These are phyloP conservation scores for Microdochium nivale DNA, from an alignment of 2,329 filamentous ascomycete genomes.

Conservation along the genomic window DNA sequence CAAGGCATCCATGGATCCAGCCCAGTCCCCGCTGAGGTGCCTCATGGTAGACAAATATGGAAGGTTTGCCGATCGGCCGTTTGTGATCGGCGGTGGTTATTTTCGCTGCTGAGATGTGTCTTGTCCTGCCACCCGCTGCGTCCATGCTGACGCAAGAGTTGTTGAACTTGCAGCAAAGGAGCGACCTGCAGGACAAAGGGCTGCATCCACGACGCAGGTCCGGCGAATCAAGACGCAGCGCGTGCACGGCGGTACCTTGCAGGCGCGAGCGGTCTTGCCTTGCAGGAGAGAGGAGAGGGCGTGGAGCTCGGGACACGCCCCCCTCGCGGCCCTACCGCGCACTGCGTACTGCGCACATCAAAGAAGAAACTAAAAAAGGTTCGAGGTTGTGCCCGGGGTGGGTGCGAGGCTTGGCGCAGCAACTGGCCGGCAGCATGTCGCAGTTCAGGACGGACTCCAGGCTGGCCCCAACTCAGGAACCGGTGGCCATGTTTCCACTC, in stretches of 20 bases:
- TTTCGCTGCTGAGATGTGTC: too few relatives aligned
- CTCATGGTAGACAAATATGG: too few relatives aligned
- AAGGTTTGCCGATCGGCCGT: too few relatives aligned
- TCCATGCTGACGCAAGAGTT: too few relatives aligned
- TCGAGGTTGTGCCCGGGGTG: too few relatives aligned
- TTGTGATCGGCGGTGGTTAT: too few relatives aligned
- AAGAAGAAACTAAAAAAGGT: background rate
- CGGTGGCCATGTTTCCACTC: background rate
- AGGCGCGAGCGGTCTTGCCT: background rate
- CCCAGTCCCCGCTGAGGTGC: too few relatives aligned
- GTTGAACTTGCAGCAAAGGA: too few relatives aligned
- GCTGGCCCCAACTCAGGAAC: background rate
- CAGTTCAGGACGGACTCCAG: background rate
- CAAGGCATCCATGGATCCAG: too few relatives aligned
- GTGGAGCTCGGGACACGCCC: background rate
- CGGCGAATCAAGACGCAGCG: background rate
- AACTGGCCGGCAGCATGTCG: background rate
- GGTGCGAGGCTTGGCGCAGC: background rate
- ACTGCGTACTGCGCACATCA: background rate
- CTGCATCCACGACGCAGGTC: background rate
- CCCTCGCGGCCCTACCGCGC: background rate
- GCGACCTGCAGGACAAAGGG: too few relatives aligned
- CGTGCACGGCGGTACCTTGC: background rate
- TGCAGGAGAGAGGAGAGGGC: background rate
- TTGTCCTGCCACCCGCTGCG: too few relatives aligned